Evolutionary conservation across 164 flowering plant genomes (phyloP), one percentile per base, ranked within the genome.

Genomic region (Litsea cubeba): DNA sequence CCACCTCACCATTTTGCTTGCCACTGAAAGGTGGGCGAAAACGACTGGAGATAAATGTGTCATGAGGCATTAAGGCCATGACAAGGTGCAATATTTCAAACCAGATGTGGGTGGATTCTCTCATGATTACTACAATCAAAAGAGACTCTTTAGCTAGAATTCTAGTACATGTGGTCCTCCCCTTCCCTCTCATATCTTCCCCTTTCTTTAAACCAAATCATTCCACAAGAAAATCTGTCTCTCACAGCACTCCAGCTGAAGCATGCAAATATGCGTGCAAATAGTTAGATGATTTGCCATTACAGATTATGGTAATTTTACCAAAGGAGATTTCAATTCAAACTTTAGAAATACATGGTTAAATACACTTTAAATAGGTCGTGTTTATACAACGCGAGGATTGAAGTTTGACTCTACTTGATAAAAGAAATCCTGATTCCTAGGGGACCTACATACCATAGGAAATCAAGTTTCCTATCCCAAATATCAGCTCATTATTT

Each of bases 151-250:
- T 26, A 28, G 46, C 20, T 49, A 26, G 46, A 5, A 40, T 40
- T 54, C 3, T 54, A 54, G 60, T 54, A 60, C 58, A 65, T 26
- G 49, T 69, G 50, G 12, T 50, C 18, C 35, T 67, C 71, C 46
- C 15, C 50, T 80, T 81, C 85, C 81, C 81, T 72, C 82, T 79
- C 62, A 78, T 82, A 77, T 51, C 66, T 54, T 67, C 64, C 62
- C 28, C 75, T 50, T 67, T 74, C 80, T 79, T 65, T 75, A 83
- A 86, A 83, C 86, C 82, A 81, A 83, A 89, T 89, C 82, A 89
- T 89, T 84, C 70, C 11, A 50, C 78, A 75, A 71, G 93, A 89
- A 89, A 80, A 83, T 87, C 85, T 86, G 93, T 89, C 93, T 73
- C 89, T 83, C 26, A 68, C 69, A 71, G 70, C 24, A 50, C 70